Base-by-base conservation (phyloP, 495 filamentous ascomycete genomes). In the Emericellopsis terricola region DNA sequence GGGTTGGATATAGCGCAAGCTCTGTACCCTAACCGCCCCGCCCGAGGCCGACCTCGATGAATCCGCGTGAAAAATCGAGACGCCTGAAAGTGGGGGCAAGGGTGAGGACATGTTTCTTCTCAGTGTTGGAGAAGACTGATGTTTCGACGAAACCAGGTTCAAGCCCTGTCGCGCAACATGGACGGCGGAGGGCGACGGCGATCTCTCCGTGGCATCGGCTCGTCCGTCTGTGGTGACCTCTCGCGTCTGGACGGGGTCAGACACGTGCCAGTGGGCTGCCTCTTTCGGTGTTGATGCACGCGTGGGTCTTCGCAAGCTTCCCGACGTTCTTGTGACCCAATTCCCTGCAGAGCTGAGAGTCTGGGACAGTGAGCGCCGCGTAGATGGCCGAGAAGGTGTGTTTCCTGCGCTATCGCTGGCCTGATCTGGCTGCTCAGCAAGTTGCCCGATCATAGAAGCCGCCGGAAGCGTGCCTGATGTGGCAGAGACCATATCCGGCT, bases 31-130 rank as follows among this genome's bases (percentile, higher is more conserved):
- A 38, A 51, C 6, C 47, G 57, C 55, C 13, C 56, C 48, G 45
- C 55, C 39, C 37, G 63, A 30, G 39, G 54, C 9, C 36, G 57
- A 49, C 29, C 59, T 60, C 14, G 59, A 52, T 19, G 64, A 49
- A 36, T 73, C 67, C 21, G 73, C 46, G 39, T 68, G 65, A 38
- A 73, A 73, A 42, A 56, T 64, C 8, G 70, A 73, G 10, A 71
- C 51, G 9, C 68, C 60, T 29, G 61, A 64, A 8, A 72, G 44
- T 6, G 69, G 66, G 11, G 65, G 69, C 6, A 73, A 45, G 29
- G 71, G 69, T 23, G 70, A 69, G 11, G 70, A 69, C 4, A 53
- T 45, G 31, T 63, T 66, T 33, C 63, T 48, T 38, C 52, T 62
- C 36, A 58, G 52, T n/a, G 31, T 41, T 15, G 42, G 38, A n/a